Evolutionary conservation across 176 grass and related monocot genomes (phyloP).

Genomic region (Triticum dicoccoides): DNA sequence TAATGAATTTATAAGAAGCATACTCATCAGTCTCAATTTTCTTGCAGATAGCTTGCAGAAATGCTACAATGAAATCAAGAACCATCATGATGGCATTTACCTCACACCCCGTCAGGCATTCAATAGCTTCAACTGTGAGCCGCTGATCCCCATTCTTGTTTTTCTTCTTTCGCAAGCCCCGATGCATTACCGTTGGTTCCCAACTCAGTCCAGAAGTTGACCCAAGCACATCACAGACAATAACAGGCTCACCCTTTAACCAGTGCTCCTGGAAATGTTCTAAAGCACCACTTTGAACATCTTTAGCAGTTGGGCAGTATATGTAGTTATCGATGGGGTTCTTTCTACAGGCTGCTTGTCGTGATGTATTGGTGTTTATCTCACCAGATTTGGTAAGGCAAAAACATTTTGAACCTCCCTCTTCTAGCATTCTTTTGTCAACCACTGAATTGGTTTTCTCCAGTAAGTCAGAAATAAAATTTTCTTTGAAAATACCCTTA

Average conservation of each 20-base stretch:
- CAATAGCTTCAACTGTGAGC: constrained; percentile 52
- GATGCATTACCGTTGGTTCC: constrained; percentile 94
- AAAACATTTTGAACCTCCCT: constrained; percentile 26
- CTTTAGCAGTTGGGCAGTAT: constrained; percentile 58
- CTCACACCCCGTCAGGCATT: constrained; percentile 54
- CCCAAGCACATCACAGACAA: constrained; percentile 62
- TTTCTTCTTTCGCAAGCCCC: constrained; percentile 60
- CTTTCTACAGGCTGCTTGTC: constrained; percentile 39
- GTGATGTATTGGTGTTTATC: background rate
- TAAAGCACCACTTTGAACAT: constrained; percentile 47
- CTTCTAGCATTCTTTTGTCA: background rate
- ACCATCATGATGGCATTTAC: constrained; percentile 20
- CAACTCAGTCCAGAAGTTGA: constrained; percentile 80
- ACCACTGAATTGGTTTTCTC: constrained; percentile 34
- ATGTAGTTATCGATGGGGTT: constrained; percentile 59
- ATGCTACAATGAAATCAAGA: background rate
- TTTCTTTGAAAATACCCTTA: constrained; percentile 47
- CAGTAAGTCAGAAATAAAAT: constrained; percentile 32
- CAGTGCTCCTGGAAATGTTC: constrained; percentile 85
- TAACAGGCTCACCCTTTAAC: constrained; percentile 66
- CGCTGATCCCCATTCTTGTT: constrained; percentile 23
- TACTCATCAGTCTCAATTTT: background rate
- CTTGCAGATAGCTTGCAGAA: background rate
- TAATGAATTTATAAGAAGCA: background rate
- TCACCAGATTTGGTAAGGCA: constrained; percentile 37